phyloP scores from a whole-genome alignment of 2,329 filamentous ascomycete genomes.

The Elsinoe batatas region DNA sequence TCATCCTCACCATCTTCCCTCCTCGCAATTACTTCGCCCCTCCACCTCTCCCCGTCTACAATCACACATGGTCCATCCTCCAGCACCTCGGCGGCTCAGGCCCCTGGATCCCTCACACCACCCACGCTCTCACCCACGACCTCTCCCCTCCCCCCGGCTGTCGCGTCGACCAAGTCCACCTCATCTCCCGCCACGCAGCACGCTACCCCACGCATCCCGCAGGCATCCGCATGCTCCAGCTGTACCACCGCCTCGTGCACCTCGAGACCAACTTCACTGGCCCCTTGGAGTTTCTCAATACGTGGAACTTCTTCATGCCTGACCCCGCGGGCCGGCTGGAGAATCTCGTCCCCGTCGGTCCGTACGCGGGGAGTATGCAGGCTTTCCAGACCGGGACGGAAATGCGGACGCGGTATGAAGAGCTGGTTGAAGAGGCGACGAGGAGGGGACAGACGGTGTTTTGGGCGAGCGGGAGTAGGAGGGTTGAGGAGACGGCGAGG shows the following conservation, averaged over 20 bases:
- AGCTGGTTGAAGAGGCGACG: constrained; percentile 31
- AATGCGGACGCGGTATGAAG: constrained; percentile 43
- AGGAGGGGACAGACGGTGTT: constrained; percentile 30
- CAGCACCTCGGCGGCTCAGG: constrained; percentile 47
- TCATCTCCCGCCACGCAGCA: constrained; percentile 51
- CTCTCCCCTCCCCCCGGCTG: constrained; percentile 40
- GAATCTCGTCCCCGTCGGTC: constrained; percentile 46
- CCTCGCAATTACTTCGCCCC: constrained; percentile 9
- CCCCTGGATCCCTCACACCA: constrained; percentile 44
- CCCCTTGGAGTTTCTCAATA: constrained; percentile 44
- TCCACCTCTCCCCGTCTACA: neutral
- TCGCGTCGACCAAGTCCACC: constrained; percentile 47
- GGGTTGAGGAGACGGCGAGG: constrained; percentile 48
- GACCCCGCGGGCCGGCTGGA: constrained; percentile 38
- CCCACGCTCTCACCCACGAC: constrained; percentile 32
- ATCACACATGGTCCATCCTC: constrained; percentile 37
- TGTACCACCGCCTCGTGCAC: constrained; percentile 39
- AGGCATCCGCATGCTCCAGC: constrained; percentile 39
- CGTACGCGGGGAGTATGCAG: constrained; percentile 45
- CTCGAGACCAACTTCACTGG: constrained; percentile 36
- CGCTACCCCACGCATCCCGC: constrained; percentile 45
- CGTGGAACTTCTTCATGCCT: constrained; percentile 46
- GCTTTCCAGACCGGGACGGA: constrained; percentile 46
- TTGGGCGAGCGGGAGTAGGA: constrained; percentile 46
- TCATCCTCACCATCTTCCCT: constrained; percentile 6